These are phyloP conservation scores for Xylariaceae sp. DNA, from an alignment of 2,329 filamentous ascomycete genomes.

Conservation along the genomic window DNA sequence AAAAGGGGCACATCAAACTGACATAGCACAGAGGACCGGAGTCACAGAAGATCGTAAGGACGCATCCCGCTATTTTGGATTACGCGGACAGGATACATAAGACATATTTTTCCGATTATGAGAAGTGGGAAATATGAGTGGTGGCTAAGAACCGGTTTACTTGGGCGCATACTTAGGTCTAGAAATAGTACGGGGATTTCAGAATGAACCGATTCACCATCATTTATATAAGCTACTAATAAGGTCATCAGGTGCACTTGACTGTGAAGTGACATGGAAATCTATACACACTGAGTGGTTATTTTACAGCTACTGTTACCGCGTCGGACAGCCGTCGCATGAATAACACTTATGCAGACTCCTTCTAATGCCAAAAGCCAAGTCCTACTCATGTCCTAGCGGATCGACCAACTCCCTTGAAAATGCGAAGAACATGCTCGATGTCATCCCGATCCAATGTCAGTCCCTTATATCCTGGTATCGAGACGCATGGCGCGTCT, in stretches of 20 bases:
- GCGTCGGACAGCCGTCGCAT: neutral
- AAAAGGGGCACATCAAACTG: neutral
- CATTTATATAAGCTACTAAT: no score
- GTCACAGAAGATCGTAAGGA: constrained; percentile 38
- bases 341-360: constrained; percentile 4
- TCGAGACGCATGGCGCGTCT: no score
- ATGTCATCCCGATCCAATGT: no score
- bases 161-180: no score
- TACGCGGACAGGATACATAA: constrained; percentile 55
- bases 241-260: no score
- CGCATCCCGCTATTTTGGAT: constrained; percentile 45
- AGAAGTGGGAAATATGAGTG: no score
- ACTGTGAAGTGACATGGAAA: no score
- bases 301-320: constrained; percentile 3
- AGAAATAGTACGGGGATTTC: no score
- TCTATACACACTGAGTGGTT: neutral
- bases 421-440: neutral
- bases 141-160: no score
- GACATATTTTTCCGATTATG: constrained; percentile 55
- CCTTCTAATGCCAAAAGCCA: constrained; percentile 2
- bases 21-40: constrained; percentile 38
- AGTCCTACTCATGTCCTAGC: neutral
- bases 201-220: no score
- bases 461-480: no score
- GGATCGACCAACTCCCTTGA: neutral